Evolutionary conservation across 2,329 filamentous ascomycete genomes (phyloP), one percentile per base, ranked within the genome.

Genomic region (Colletotrichum melonis): DNA sequence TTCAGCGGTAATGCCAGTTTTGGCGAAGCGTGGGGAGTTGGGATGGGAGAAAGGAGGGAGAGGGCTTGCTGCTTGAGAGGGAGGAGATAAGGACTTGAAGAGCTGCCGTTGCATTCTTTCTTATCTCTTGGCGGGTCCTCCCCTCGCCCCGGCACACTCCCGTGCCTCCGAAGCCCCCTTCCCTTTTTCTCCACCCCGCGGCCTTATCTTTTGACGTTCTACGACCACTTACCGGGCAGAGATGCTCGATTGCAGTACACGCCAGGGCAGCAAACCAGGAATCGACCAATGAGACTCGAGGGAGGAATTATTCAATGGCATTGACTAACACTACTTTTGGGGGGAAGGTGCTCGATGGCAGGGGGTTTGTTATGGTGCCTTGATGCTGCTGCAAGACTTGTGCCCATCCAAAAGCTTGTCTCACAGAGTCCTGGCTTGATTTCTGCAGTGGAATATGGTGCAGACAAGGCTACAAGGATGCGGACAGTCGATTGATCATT

Each of bases 71-170:
- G 11, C 32, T 35, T 28, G 22, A 3, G 46, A 66, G 55, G 49
- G 19, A 63, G 35, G 35, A 71, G 70, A 70, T 65, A 70, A 70
- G 55, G 30, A 16, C 38, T 38, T 60, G 42, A 65, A 49, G 67
- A 32, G 58, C 58, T 67, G 63, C 22, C 49, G 69, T 66, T 46
- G 38, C 65, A 54, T 22, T 64, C 30, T 38, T 62, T 14, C 70
- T 73, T 73, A 73, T 73, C 70, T 73, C 67, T 73, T 70, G 60
- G 70, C 70, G 70, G 70, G 70, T 65, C 70, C 26, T 28, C 60
- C 60, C 59, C 64, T 38, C 55, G 46, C 49, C 60, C 52, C 16
- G 63, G 16, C 52, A 42, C 11, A 8, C 54, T 42, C 32, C 63
- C 35, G 26, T 30, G 19, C 11, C 56, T 42, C 55, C 24, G 30